These are phyloP conservation scores for Boletus sp. DNA, from an alignment of 768 basidiomycete genomes.

Conservation along the genomic window DNA sequence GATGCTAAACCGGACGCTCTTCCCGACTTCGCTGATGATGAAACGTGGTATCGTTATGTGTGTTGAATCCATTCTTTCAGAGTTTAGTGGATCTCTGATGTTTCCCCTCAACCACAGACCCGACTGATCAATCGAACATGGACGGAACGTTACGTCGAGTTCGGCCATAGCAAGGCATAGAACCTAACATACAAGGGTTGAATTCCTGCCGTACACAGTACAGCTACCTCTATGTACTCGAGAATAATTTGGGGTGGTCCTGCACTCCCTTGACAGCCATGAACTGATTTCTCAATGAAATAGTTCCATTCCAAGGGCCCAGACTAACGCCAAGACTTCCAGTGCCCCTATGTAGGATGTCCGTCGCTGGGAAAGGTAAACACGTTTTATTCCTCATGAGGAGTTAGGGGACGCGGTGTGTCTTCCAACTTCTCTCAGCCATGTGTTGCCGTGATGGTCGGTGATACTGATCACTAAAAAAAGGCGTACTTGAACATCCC, in stretches of 20 bases:
- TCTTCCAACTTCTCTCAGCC: background rate
- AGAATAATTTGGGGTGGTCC: background rate
- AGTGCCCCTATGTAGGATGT: background rate
- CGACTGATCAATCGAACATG: slow-evolving; percentile 21
- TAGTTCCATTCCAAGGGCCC: background rate
- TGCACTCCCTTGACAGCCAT: background rate
- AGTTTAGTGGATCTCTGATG: background rate
- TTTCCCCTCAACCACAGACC: slow-evolving; percentile 5
- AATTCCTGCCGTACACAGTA: slow-evolving; percentile 1
- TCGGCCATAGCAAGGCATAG: slow-evolving; percentile 11
- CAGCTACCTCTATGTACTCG: background rate
- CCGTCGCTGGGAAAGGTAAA: background rate
- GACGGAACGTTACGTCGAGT: slow-evolving; percentile 28
- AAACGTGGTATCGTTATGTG: slow-evolving; percentile 35
- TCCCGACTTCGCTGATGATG: slow-evolving; percentile 33
- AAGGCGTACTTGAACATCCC: background rate
- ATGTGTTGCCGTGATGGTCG: background rate
- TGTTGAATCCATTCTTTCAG: background rate
- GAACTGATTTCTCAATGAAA: background rate
- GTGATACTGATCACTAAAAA: background rate
- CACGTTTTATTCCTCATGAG: slow-evolving; percentile 11
- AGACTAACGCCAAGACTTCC: background rate
- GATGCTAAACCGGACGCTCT: slow-evolving; percentile 24
- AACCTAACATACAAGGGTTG: background rate
- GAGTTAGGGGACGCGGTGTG: background rate